phyloP scores from a whole-genome alignment of 2,329 filamentous ascomycete genomes.

The Incumbomyces lentus region DNA sequence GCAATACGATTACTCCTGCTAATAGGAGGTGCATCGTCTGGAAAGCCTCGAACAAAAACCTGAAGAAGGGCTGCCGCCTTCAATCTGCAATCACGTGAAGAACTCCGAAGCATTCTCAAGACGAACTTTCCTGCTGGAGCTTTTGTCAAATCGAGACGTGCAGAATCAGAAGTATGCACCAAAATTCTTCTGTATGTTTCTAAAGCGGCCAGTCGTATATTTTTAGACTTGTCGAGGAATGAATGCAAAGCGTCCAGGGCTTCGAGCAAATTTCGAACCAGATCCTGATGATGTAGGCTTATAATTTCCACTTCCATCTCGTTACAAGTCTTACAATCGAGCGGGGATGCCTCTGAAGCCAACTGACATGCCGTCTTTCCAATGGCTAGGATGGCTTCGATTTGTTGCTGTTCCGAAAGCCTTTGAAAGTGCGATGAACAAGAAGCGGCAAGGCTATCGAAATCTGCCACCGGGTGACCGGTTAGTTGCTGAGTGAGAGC shows the following conservation, averaged over 20 bases:
- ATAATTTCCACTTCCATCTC: conserved; percentile 15
- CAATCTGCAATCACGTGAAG: conserved; percentile 72
- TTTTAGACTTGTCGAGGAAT: conserved; percentile 40
- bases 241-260: conserved; percentile 35
- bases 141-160: conserved; percentile 55
- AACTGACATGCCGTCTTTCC: conserved; percentile 47
- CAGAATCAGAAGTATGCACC: conserved; percentile 51
- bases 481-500: conserved; percentile 27
- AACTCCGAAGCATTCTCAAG: conserved; percentile 70
- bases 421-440: conserved; percentile 36
- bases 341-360: conserved; percentile 1
- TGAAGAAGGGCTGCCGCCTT: conserved; percentile 62
- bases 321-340: conserved; percentile 29
- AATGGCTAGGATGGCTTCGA: conserved; percentile 44
- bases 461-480: conserved; percentile 24
- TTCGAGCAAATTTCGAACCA: conserved; percentile 29
- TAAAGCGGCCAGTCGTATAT: conserved; percentile 60
- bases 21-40: conserved; percentile 37
- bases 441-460: conserved; percentile 33
- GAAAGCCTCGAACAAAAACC: conserved; percentile 47
- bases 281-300: background rate
- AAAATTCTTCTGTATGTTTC: conserved; percentile 58
- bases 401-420: conserved; percentile 42
- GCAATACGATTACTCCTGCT: conserved; percentile 56
- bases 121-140: conserved; percentile 70